A percentile compares a stretch with the other conserved stretches of the same genome.
phyloP scores from a whole-genome alignment of 257 asterid species.

The Solanum arcanum region DNA sequence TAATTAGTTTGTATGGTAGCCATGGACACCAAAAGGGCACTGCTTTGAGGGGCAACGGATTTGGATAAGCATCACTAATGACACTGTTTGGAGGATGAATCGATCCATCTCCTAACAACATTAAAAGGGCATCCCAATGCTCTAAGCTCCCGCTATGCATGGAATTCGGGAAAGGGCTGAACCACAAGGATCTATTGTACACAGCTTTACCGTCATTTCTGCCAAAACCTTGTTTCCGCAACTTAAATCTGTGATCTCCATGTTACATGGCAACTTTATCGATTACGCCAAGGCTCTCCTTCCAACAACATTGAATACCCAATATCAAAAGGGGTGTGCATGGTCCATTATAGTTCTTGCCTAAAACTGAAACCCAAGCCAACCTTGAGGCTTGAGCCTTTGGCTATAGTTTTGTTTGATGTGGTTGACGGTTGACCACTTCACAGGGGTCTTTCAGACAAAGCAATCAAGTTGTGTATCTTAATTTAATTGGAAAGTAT shows the following conservation, averaged over 20 bases:
- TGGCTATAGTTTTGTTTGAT: background rate
- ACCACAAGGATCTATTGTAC: background rate
- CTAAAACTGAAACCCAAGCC: background rate
- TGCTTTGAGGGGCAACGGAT: background rate
- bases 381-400: background rate
- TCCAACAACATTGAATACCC: background rate
- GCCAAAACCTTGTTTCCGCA: background rate
- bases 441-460: background rate
- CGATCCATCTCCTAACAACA: background rate
- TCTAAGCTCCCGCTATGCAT: background rate
- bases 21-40: background rate
- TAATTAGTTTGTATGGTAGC: background rate
- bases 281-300: background rate
- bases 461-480: background rate
- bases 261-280: background rate
- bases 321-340: background rate
- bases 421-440: background rate
- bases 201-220: background rate
- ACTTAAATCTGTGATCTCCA: background rate
- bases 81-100: background rate
- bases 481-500: background rate
- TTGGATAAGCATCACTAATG: background rate
- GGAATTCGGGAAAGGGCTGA: background rate
- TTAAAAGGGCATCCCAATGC: background rate
- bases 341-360: background rate